These are phyloP conservation scores for Phytophthora syringae DNA, from an alignment of 352 stramenopile species.

Conservation along the genomic window DNA sequence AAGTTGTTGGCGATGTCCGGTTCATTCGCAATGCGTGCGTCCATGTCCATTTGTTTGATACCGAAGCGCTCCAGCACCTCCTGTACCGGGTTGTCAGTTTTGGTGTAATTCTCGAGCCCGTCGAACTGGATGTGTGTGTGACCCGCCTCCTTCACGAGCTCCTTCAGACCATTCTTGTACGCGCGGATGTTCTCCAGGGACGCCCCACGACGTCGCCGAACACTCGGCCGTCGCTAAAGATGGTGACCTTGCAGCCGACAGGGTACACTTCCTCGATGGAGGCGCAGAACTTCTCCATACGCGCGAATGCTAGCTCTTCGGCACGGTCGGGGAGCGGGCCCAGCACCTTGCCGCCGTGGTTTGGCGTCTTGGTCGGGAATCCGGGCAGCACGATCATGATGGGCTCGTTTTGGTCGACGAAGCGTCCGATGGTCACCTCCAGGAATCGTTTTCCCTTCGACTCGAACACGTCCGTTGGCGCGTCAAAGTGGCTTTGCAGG, in stretches of 20 bases:
- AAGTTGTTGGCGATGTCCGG: slow-evolving; percentile 28
- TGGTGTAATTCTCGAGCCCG: slow-evolving; percentile 29
- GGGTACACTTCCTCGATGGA: slow-evolving; percentile 28
- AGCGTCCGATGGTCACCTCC: slow-evolving; percentile 11
- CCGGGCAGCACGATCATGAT: slow-evolving; percentile 9
- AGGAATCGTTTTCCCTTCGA: slow-evolving; percentile 17
- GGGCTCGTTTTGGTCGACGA: slow-evolving; percentile 16
- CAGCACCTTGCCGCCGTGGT: slow-evolving; percentile 25
- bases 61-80: slow-evolving; percentile 26
- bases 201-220: slow-evolving; percentile 24
- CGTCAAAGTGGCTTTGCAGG: slow-evolving; percentile 24
- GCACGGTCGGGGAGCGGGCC: slow-evolving; percentile 21
- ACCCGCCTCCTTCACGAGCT: slow-evolving; percentile 22
- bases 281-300: slow-evolving; percentile 22
- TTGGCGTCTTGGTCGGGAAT: slow-evolving; percentile 21
- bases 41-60: slow-evolving; percentile 29
- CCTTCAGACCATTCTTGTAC: slow-evolving; percentile 24
- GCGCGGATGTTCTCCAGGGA: slow-evolving; percentile 19
- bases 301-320: slow-evolving; percentile 20
- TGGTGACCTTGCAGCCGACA: slow-evolving; percentile 24
- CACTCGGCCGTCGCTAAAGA: slow-evolving; percentile 29
- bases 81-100: slow-evolving; percentile 22
- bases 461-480: slow-evolving; percentile 14
- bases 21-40: slow-evolving; percentile 19
- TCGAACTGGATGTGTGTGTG: slow-evolving; percentile 33